Evolutionary conservation across 768 basidiomycete species (phyloP), one percentile per base, ranked within the genome.

Genomic region (Gloeostereum incarnatum): DNA sequence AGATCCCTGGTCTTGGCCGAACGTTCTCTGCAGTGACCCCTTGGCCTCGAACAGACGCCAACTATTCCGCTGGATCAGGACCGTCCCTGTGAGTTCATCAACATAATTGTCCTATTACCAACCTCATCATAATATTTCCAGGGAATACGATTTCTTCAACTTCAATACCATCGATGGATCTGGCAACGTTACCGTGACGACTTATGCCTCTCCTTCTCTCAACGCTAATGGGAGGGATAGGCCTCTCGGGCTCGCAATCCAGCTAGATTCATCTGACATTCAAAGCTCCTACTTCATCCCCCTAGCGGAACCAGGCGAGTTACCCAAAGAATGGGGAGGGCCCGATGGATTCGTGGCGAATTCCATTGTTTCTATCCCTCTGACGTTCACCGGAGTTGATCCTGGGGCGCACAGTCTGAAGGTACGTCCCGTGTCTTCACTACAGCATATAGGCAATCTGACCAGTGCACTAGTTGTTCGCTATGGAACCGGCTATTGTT

Each of bases 91-190:
- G 44, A 44, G 72, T 52, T 4, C 11, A 14, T n/a, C 33, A 9
- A 7, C 11, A 20, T 30, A 30, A 4, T 6, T 7, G 13, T 20
- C 21, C 3, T 9, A 20, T n/a, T 19, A 20, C 13, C 7, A 17
- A 10, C 11, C 33, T 34, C n/a, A 14, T n/a, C n/a, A n/a, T n/a
- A n/a, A n/a, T 29, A 6, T 31, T 19, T 22, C 4, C 45, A 76
- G 75, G 36, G 71, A 77, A 53, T 84, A 83, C 53, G 75, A 78
- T 53, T 78, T 82, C 53, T 73, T 60, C 56, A 72, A 59, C 40
- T 78, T 80, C 65, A 68, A 74, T 57, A 68, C 66, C 18, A 49
- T 65, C 14, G 40, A 49, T 31, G 49, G 53, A 20, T 50, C 47
- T 31, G 65, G 66, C 11, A 78, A 72, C 41, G 48, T 73, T 17